Conservation (phyloP, 2,329 filamentous ascomycete species). For the Microsporum canis region DNA sequence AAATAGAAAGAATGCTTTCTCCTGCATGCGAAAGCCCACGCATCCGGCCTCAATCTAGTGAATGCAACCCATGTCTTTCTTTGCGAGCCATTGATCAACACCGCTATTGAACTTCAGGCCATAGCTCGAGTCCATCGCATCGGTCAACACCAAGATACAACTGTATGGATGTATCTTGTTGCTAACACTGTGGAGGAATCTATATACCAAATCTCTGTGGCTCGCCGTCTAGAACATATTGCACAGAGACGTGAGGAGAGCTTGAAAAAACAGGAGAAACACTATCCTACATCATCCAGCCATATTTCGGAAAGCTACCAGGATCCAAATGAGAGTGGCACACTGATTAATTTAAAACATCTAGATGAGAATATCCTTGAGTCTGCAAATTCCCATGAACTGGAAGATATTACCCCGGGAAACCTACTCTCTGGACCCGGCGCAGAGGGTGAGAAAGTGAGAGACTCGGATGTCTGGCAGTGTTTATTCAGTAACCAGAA, state of each 20-base stretch:
- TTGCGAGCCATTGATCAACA: slow-evolving; percentile 87
- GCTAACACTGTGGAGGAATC: slow-evolving; percentile 82
- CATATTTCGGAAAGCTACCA: not conserved
- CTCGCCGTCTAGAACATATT: slow-evolving; percentile 68
- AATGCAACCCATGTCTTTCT: slow-evolving; percentile 91
- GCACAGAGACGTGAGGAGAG: slow-evolving; percentile 34
- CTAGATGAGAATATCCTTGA: slow-evolving; percentile 57
- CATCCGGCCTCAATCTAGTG: slow-evolving; percentile 79
- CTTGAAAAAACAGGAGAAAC: not conserved
- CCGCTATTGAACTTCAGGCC: slow-evolving; percentile 84
- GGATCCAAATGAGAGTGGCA: not conserved
- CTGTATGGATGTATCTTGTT: slow-evolving; percentile 92
- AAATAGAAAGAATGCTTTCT: slow-evolving; percentile 64
- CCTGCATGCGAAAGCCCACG: slow-evolving; percentile 77
- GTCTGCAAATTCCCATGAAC: slow-evolving; percentile 69
- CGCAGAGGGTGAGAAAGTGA: slow-evolving; percentile 67
- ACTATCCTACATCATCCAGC: slow-evolving; percentile 5
- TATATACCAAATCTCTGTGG: slow-evolving; percentile 77
- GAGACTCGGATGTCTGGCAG: slow-evolving; percentile 69
- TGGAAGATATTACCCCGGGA: slow-evolving; percentile 60
- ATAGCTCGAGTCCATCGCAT: slow-evolving; percentile 93
- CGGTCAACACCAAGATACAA: slow-evolving; percentile 76
- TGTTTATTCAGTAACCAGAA: slow-evolving; percentile 63
- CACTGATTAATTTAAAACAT: slow-evolving; percentile 29
- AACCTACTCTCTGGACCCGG: slow-evolving; percentile 60